These are phyloP conservation scores for Dentipellis fragilis DNA, from an alignment of 768 basidiomycete species.

Conservation along the genomic window DNA sequence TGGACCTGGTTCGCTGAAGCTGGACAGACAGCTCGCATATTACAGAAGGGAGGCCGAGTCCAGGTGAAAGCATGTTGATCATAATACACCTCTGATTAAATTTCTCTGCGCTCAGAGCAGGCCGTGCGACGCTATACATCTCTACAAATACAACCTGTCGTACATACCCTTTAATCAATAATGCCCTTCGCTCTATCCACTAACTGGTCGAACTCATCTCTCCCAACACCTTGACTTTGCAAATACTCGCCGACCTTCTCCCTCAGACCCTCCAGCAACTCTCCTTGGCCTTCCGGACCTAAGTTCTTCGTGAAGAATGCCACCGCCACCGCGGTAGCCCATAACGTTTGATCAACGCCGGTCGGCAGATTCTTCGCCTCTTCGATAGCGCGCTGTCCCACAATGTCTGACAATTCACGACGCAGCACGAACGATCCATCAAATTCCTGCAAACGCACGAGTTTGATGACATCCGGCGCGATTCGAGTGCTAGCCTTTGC, in stretches of 20 bases:
- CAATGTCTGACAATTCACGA: slow-evolving; percentile 22
- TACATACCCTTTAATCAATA: not conserved
- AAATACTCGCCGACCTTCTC: not conserved
- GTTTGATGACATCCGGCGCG: slow-evolving; percentile 20
- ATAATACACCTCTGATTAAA: not conserved
- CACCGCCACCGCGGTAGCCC: slow-evolving; percentile 39
- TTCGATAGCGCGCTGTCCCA: slow-evolving; percentile 24
- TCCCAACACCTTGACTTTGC: not conserved
- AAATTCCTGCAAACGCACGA: slow-evolving; percentile 30
- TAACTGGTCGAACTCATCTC: not conserved
- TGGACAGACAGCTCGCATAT: slow-evolving; percentile 47
- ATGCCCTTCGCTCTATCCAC: not conserved
- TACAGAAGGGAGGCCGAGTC: slow-evolving; percentile 44
- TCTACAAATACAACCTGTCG: not conserved
- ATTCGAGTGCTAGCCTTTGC: slow-evolving; percentile 17
- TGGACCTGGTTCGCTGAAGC: slow-evolving; percentile 66
- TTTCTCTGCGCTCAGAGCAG: no score
- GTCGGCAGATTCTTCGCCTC: slow-evolving; percentile 20
- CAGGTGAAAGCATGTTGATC: not conserved
- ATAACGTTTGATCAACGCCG: slow-evolving; percentile 25
- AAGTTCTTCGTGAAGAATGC: slow-evolving; percentile 35
- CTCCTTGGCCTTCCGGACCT: slow-evolving; percentile 23
- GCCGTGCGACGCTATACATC: not conserved
- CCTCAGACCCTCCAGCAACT: slow-evolving; percentile 31
- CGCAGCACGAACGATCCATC: slow-evolving; percentile 40